Base-by-base conservation (phyloP, 2,329 filamentous ascomycete species). In the Rhynchosporium agropyri region DNA sequence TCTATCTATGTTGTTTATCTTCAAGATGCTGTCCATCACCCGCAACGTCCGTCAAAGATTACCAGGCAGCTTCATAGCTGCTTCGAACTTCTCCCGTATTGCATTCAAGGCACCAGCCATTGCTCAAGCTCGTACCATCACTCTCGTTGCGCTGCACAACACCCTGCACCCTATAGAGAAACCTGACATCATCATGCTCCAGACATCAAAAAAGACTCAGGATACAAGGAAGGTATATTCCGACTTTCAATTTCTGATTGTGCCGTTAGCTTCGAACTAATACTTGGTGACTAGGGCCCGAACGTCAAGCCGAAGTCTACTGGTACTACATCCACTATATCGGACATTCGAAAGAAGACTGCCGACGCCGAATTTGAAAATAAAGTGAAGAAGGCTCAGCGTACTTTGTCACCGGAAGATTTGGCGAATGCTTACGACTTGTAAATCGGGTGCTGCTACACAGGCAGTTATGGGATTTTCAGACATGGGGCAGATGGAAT, bases 1-100 rank as follows among this genome's bases (percentile, higher is more conserved):
- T 1, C 70, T 69, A 61, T 67, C 61, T 46, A 67, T 68, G 2
- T 45, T 70, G 2, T 26, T 6, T 7, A 38, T 33, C 50, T 53
- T 53, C 50, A 53, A 26, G 31, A 53, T 53, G 50, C 20, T 53
- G 31, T 38, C 31, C 15, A 28, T 53, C 50, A 40, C 50, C 15
- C 33, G 33, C 15, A 26, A 15, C 2, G 6, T 53, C 3, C 33
- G 50, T n/a, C 50, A 53, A n/a, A 53, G 38, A 33, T 40, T 53
- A 31, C 50, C 15, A 3, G 10, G 31, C 33, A 26, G 12, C 33
- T n/a, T 53, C n/a, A 38, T 38, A 33, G 33, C 50, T 4, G 33
- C 28, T 15, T 40, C 50, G n/a, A 53, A 28, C 15, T 53, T 53
- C 50, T 38, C 50, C 10, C n/a, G 33, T 6, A 53, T 33, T 9